phyloP scores from a whole-genome alignment of 768 basidiomycete species.

The Pleurotus djamor region DNA sequence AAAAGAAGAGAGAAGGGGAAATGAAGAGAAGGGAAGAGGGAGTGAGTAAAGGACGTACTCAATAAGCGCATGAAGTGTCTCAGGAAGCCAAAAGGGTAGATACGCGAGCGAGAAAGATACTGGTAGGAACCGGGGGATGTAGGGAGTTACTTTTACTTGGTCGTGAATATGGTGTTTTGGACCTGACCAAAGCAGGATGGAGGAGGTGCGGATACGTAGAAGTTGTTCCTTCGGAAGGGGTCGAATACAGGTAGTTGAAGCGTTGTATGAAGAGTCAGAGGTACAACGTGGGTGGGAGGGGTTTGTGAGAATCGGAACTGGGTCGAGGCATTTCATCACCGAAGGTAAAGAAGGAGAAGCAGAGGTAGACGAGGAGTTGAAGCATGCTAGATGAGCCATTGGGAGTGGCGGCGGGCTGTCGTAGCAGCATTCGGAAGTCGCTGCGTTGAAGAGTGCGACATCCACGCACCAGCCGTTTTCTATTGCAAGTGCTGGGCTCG shows the following conservation, averaged over 20 bases:
- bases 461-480: neutral
- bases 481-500: no score
- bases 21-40: neutral
- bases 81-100: slow-evolving; percentile 44
- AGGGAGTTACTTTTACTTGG: slow-evolving; percentile 45
- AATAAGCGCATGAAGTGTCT: slow-evolving; percentile 17
- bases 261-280: slow-evolving; percentile 10
- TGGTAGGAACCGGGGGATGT: neutral
- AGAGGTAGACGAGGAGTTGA: slow-evolving; percentile 26
- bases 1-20: neutral
- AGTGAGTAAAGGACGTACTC: neutral
- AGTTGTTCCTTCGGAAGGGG: slow-evolving; percentile 51
- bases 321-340: slow-evolving; percentile 52
- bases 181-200: slow-evolving; percentile 72
- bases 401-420: slow-evolving; percentile 16
- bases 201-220: slow-evolving; percentile 38
- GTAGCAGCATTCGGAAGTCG: neutral
- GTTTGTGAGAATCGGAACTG: slow-evolving; percentile 46
- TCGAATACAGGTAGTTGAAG: slow-evolving; percentile 41
- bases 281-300: slow-evolving; percentile 33
- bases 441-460: slow-evolving; percentile 8
- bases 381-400: slow-evolving; percentile 37
- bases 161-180: slow-evolving; percentile 62
- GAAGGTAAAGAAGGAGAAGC: slow-evolving; percentile 20
- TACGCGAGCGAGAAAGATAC: slow-evolving; percentile 33